These are phyloP conservation scores for Exsudoporus frostii DNA, from an alignment of 768 basidiomycete genomes.

Conservation along the genomic window DNA sequence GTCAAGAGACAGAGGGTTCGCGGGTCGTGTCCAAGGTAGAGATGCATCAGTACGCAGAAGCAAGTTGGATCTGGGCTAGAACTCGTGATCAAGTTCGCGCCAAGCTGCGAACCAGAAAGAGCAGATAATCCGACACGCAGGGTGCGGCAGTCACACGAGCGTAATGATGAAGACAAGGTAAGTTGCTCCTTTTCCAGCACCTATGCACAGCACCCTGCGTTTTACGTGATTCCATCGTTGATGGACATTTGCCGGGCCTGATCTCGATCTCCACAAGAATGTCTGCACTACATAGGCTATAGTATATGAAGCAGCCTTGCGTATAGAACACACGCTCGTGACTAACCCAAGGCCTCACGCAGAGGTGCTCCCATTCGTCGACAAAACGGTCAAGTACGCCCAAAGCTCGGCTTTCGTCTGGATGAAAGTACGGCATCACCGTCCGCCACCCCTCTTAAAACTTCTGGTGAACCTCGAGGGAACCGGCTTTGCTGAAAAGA, in stretches of 20 bases:
- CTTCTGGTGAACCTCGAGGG: constrained; percentile 34
- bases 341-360: background rate
- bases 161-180: background rate
- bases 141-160: background rate
- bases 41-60: constrained; percentile 51
- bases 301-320: background rate
- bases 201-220: background rate
- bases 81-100: background rate
- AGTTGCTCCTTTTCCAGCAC: background rate
- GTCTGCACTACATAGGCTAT: background rate
- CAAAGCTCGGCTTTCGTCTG: constrained; percentile 14
- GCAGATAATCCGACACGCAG: background rate
- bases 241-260: background rate
- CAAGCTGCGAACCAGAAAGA: background rate
- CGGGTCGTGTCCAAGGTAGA: constrained; percentile 67
- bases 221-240: background rate
- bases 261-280: background rate
- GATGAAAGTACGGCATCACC: constrained; percentile 23
- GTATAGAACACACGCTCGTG: constrained; percentile 1
- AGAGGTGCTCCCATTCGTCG: constrained; percentile 11
- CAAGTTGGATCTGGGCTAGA: background rate
- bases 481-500: constrained; percentile 36
- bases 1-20: constrained; percentile 73
- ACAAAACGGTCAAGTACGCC: constrained; percentile 1
- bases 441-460: constrained; percentile 2